phyloP scores from a whole-genome alignment of 2,329 filamentous ascomycete genomes.

The Dothideomycetidae sp. region DNA sequence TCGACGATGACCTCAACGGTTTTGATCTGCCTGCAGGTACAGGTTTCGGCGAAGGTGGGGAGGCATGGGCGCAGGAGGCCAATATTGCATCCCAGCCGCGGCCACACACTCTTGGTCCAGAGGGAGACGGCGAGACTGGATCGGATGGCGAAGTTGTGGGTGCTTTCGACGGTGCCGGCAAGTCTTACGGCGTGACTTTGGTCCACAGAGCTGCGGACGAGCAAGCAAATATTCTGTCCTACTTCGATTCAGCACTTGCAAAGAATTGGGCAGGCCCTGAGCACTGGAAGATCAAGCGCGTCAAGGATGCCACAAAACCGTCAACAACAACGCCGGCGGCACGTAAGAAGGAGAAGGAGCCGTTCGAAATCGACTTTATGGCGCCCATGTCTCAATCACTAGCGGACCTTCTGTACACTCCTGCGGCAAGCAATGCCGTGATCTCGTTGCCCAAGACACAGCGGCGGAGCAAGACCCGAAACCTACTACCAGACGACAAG shows the following conservation, averaged over 20 bases:
- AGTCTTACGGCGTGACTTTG: conserved; percentile 66
- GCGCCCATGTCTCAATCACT: conserved; percentile 56
- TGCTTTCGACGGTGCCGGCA: conserved; percentile 45
- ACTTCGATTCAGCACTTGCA: conserved; percentile 90
- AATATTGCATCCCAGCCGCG: conserved; percentile 76
- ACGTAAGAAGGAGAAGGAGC: conserved; percentile 85
- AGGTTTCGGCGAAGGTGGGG: conserved; percentile 88
- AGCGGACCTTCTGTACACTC: conserved; percentile 66
- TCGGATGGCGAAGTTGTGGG: conserved; percentile 33
- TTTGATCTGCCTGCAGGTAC: conserved; percentile 49
- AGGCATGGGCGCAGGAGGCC: conserved; percentile 86
- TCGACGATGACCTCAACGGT: conserved; percentile 62
- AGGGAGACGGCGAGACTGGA: conserved; percentile 40
- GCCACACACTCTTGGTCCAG: conserved; percentile 46
- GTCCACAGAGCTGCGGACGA: conserved; percentile 48
- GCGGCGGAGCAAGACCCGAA: conserved; percentile 86
- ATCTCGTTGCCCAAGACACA: conserved; percentile 86
- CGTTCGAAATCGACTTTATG: conserved; percentile 84
- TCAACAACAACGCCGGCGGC: conserved; percentile 37
- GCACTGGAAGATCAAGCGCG: conserved; percentile 91
- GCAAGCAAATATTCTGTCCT: conserved; percentile 91
- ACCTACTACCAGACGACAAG: conserved; percentile 91
- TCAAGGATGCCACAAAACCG: conserved; percentile 59
- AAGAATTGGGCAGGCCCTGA: conserved; percentile 99
- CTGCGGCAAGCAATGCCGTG: conserved; percentile 61